Evolutionary conservation across 2,329 filamentous ascomycete genomes (phyloP).

Genomic region (Hymenoscyphus repandus): DNA sequence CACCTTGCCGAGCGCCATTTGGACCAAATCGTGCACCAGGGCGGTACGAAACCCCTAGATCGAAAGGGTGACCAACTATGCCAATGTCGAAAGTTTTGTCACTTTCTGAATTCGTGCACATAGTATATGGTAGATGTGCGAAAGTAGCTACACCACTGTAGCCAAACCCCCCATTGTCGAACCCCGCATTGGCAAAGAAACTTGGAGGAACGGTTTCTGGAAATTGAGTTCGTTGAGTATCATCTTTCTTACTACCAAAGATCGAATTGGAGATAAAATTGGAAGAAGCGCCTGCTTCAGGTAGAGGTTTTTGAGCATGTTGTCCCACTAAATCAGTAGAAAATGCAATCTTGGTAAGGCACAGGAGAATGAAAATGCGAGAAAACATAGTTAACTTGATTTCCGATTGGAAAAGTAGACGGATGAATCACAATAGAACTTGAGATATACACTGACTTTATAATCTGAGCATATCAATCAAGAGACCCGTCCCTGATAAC

Average conservation of each 20-base stretch:
- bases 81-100: constrained; percentile 29
- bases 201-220: constrained; percentile 20
- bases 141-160: constrained; percentile 23
- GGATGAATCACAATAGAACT: no score
- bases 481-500: no score
- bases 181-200: constrained; percentile 10
- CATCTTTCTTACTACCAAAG: constrained; percentile 6
- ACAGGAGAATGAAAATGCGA: background rate
- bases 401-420: background rate
- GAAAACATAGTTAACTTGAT: background rate
- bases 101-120: constrained; percentile 22
- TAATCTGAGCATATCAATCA: no score
- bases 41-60: constrained; percentile 28
- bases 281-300: background rate
- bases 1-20: constrained; percentile 27
- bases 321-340: background rate
- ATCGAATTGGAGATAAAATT: constrained; percentile 17
- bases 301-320: background rate
- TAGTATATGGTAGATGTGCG: constrained; percentile 24
- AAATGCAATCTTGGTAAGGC: background rate
- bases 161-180: constrained; percentile 6
- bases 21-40: constrained; percentile 30
- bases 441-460: no score
- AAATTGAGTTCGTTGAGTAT: background rate
- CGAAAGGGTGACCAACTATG: constrained; percentile 29